Conservation (phyloP, 495 filamentous ascomycete species). For the Xylaria nigripes region DNA sequence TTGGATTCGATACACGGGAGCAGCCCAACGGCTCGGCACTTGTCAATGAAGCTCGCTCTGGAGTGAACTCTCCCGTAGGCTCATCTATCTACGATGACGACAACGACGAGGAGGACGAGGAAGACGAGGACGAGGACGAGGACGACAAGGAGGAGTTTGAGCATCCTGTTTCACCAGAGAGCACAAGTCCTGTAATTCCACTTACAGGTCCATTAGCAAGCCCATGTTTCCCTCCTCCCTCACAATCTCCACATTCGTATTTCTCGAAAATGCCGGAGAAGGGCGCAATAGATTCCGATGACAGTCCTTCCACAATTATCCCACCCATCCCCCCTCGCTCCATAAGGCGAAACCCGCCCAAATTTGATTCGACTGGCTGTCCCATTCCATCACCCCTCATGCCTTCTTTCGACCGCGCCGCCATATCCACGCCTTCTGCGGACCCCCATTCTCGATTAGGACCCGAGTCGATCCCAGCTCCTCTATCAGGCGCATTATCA, state of each 20-base stretch:
- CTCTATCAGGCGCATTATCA: conserved; percentile 13
- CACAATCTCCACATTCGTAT: background rate
- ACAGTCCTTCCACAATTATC: background rate
- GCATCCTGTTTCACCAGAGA: conserved; percentile 22
- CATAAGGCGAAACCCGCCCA: conserved; percentile 14
- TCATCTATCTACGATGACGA: conserved; percentile 16
- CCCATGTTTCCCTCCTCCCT: conserved; percentile 14
- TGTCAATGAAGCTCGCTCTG: background rate
- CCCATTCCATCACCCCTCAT: conserved; percentile 18
- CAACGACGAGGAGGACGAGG: background rate
- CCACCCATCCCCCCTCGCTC: conserved; percentile 10
- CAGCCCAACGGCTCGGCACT: background rate
- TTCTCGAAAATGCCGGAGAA: background rate
- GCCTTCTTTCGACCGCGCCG: conserved; percentile 12
- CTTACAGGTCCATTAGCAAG: conserved; percentile 22
- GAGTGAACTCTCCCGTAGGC: background rate
- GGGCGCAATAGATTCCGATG: background rate
- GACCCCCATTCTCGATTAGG: conserved; percentile 4
- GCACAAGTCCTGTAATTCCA: conserved; percentile 22
- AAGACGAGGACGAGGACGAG: background rate
- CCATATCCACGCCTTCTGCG: conserved; percentile 1
- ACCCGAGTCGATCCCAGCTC: conserved; percentile 10
- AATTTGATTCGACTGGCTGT: conserved; percentile 20
- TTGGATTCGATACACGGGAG: background rate
- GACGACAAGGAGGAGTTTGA: background rate